Evolutionary conservation across 495 filamentous ascomycete species (phyloP).

Genomic region (Tuber microsphaerosporum): DNA sequence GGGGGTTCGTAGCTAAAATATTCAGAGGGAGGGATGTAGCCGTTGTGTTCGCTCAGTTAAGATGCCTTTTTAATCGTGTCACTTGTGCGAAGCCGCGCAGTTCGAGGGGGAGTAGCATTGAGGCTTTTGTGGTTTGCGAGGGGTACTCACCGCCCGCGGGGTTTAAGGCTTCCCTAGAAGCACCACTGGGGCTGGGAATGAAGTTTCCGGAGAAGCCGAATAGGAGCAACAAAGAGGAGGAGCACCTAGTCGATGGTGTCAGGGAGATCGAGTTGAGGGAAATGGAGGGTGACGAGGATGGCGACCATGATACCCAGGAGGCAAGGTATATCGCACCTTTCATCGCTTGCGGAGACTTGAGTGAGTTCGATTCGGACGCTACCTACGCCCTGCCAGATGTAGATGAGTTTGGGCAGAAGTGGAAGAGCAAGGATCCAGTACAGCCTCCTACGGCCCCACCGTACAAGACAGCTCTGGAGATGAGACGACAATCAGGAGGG

Average conservation of each 20-base stretch:
- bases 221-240: constrained; percentile 19
- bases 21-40: constrained; percentile 91
- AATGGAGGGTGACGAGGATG: constrained; percentile 44
- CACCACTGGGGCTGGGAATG: constrained; percentile 56
- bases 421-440: constrained; percentile 81
- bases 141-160: constrained; percentile 63
- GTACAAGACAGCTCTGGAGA: constrained; percentile 81
- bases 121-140: constrained; percentile 92
- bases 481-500: constrained; percentile 48
- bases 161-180: constrained; percentile 60
- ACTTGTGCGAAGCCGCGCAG: constrained; percentile 87
- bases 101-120: constrained; percentile 85
- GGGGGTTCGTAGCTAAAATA: constrained; percentile 96
- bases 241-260: constrained; percentile 52
- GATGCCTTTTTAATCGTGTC: constrained; percentile 79
- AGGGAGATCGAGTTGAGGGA: constrained; percentile 47
- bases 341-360: constrained; percentile 92
- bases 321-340: constrained; percentile 84
- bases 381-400: constrained; percentile 73
- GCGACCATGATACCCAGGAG: constrained; percentile 43
- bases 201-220: constrained; percentile 44
- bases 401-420: constrained; percentile 46
- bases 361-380: constrained; percentile 87
- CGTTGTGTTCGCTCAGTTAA: constrained; percentile 82
- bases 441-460: constrained; percentile 94